Base-by-base conservation (phyloP, 2,329 filamentous ascomycete genomes). In the Sordariomycetes sp. region DNA sequence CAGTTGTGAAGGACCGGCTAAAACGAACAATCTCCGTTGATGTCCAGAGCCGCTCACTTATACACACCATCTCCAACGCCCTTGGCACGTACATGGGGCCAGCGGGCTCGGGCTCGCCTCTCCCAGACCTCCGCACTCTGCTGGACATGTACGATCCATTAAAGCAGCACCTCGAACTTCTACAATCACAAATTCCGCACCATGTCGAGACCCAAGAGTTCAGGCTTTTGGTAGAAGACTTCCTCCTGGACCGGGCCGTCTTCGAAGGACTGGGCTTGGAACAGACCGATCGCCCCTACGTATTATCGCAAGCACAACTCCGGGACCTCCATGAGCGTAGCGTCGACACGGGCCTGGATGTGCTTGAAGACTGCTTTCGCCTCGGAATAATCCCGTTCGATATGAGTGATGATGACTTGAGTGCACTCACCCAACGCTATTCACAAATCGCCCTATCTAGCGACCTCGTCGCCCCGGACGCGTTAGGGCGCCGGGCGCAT, bases 11-110 rank as follows among this genome's bases (percentile, higher is more conserved):
- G 57, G 60, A 65, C 46, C 62, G 67, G 20, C 40, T 58, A 1
- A 57, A 52, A 12, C 64, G 61, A 20, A 61, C 54, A 0, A 64
- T 67, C 8, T 61, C 63, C 3, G 55, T 70, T 12, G 62, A 65
- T 11, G 61, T 68, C 3, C 60, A 58, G n/a, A 75, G 74, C 58
- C 67, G 71, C 40, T 70, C 69, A 20, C 68, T 76, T 56, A 69
- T 72, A 52, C 70, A 69, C 50, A 72, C 70, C 28, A 67, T 76
- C 18, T 73, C 71, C n/a, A 70, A 71, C 40, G 74, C 71, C 60
- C 70, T 76, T 28, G 55, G 58, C 4, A 56, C 61, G 7, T 43
- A 37, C 2, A 10, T 55, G 6, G 20, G 59, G 37, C 59, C 59
- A 1, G 46, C 58, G 16, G 57, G 59, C 7, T 55, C 60, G 8